Conservation (phyloP, 2,329 filamentous ascomycete genomes). For the Hypoxylon sp. region DNA sequence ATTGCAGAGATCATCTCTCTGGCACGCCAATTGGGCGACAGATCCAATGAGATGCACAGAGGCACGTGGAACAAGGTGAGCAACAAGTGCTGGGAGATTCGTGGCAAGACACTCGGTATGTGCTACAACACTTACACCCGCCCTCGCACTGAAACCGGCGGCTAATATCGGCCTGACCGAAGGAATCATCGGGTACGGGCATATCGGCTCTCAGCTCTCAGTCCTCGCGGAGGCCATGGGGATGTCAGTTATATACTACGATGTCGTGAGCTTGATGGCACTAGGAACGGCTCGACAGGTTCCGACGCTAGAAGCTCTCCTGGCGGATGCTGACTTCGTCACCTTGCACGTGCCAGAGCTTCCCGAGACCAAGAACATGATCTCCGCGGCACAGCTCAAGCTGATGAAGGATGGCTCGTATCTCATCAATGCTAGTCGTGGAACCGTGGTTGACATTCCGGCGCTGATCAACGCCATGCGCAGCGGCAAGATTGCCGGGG, state of each 20-base stretch:
- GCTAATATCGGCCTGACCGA: conserved; percentile 18
- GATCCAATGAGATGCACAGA: conserved; percentile 92
- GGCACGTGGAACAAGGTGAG: conserved; percentile 99
- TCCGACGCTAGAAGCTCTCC: conserved; percentile 79
- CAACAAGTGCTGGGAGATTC: conserved; percentile 96
- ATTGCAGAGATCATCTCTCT: conserved; percentile 94
- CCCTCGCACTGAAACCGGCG: conserved; percentile 15
- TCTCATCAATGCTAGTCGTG: conserved; percentile 95
- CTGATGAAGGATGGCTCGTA: conserved; percentile 95
- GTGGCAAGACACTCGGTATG: conserved; percentile 92
- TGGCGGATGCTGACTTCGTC: conserved; percentile 89
- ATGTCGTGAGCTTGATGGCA: conserved; percentile 94
- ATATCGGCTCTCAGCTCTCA: conserved; percentile 96
- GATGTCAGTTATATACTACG: conserved; percentile 98
- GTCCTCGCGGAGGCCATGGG: conserved; percentile 98
- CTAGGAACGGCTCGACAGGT: conserved; percentile 91
- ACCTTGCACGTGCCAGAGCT: conserved; percentile 95
- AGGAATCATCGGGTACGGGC: conserved; percentile 96
- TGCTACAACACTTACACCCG: conserved; percentile 25
- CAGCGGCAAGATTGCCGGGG: conserved; percentile 88
- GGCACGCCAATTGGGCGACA: conserved; percentile 92
- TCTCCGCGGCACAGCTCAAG: conserved; percentile 82
- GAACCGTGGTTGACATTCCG: conserved; percentile 93
- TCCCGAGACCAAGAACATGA: conserved; percentile 93
- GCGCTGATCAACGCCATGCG: conserved; percentile 91